phyloP scores from a whole-genome alignment of 2,329 filamentous ascomycete genomes.

The Diaporthe aspalathi region DNA sequence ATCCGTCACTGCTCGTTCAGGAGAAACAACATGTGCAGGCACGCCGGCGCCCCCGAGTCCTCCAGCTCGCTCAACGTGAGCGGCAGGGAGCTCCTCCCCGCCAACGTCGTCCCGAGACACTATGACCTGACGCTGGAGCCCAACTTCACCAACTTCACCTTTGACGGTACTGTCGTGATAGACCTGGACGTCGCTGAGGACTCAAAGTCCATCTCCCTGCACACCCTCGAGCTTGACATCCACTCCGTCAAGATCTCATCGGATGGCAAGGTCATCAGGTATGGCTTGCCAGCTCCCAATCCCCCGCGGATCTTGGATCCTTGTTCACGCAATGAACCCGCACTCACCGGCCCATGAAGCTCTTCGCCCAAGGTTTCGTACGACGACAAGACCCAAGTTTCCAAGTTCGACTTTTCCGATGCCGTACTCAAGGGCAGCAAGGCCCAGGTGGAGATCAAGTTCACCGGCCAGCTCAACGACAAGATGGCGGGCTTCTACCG shows the following conservation, averaged over 20 bases:
- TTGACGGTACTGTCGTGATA: constrained; percentile 85
- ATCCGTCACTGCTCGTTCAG: constrained; percentile 78
- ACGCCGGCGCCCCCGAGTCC: constrained; percentile 50
- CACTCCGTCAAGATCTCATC: constrained; percentile 76
- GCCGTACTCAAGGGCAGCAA: constrained; percentile 79
- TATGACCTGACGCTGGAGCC: constrained; percentile 94
- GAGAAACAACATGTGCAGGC: constrained; percentile 76
- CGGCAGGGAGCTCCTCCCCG: constrained; percentile 86
- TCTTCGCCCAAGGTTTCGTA: constrained; percentile 76
- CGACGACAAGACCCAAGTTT: constrained; percentile 83
- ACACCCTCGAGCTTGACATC: constrained; percentile 88
- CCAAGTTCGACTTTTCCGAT: constrained; percentile 82
- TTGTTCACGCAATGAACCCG: constrained; percentile 35
- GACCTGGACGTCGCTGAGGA: constrained; percentile 89
- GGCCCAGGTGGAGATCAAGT: constrained; percentile 81
- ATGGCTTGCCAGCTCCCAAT: constrained; percentile 39
- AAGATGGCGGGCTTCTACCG: constrained; percentile 93
- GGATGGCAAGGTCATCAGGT: constrained; percentile 65
- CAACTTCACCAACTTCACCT: constrained; percentile 87
- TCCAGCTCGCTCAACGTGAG: constrained; percentile 50
- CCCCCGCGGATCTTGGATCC: background rate
- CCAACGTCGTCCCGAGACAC: constrained; percentile 91
- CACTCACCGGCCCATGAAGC: constrained; percentile 54
- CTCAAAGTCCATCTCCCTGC: constrained; percentile 85
- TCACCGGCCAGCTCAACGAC: constrained; percentile 83